phyloP scores from a whole-genome alignment of 176 grass and related monocot genomes.

The Cenchrus fungigraminus region DNA sequence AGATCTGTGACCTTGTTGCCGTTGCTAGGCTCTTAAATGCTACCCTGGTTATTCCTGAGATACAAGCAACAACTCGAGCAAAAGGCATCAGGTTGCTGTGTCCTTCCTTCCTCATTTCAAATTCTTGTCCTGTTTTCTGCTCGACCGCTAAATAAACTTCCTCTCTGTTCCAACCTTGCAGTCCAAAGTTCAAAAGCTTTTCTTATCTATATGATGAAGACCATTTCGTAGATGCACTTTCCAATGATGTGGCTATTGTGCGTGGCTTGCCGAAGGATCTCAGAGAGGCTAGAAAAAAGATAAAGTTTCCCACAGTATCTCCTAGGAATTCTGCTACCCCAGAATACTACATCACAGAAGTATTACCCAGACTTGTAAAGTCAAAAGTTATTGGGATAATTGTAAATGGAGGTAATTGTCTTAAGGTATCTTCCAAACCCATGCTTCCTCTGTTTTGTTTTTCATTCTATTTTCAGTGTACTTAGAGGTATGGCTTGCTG shows the following conservation, averaged over 20 bases:
- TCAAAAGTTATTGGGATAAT: conserved; percentile 94
- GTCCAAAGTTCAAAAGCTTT: conserved; percentile 98
- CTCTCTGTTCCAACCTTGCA: conserved; percentile 45
- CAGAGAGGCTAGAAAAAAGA: conserved; percentile 92
- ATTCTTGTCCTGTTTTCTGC: conserved; percentile 14
- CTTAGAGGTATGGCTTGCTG: conserved; percentile 47
- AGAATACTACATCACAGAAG: conserved; percentile 74
- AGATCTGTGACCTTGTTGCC: conserved; percentile 99
- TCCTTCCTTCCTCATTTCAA: conserved; percentile 29
- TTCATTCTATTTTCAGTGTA: conserved; percentile 24
- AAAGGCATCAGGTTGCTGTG: conserved; percentile 84
- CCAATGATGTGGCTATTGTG: conserved; percentile 71
- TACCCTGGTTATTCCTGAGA: conserved; percentile 94
- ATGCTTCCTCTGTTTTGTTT: conserved; percentile 27
- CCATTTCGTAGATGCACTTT: conserved; percentile 80
- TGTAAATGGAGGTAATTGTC: conserved; percentile 90
- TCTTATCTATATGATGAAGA: conserved; percentile 96
- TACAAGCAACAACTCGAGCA: conserved; percentile 87
- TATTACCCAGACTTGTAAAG: conserved; percentile 82
- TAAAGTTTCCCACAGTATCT: conserved; percentile 93
- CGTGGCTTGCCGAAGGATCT: conserved; percentile 80
- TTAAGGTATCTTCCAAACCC: conserved; percentile 69
- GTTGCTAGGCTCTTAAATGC: conserved; percentile 98
- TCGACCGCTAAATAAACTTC: conserved; percentile 31
- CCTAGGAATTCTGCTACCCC: conserved; percentile 66